Base-by-base conservation (phyloP, 1,284 basidiomycete genomes). In the Cutaneotrichosporon dermatis region DNA sequence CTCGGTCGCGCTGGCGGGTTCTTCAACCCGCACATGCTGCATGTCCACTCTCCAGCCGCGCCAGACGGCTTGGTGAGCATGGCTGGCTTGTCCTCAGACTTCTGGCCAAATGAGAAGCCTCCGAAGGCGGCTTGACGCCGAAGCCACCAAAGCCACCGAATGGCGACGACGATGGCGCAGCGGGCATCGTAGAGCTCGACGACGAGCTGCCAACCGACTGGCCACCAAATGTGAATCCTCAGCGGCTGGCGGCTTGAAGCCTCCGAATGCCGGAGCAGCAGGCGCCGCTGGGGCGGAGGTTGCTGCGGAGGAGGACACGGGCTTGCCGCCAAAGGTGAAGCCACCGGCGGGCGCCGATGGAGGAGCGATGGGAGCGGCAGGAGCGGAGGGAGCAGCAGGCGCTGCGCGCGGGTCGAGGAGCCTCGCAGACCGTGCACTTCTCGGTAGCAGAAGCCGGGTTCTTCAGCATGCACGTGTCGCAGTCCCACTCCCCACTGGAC, bases 381-480 rank as follows among this genome's bases (percentile, higher is more conserved):
- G 37, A 1, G 43, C 16, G 13, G 45, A 9, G 4, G 55, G 16
- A 7, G 44, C 41, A 4, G 55, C 39, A 34, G 39, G 34, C 25
- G 16, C 9, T 6, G 59, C 57, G 62, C 49, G n/a, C 68, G 46
- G 67, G 69, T 33, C 76, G 72, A 0, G 79, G 79, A 2, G 79
- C 60, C 39, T 84, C 83, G 59, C 85, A 86, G 45, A 83, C 63
- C 0, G 75, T 77, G 66, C 85, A 86, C 69, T 83, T 83, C 15
- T 68, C 69, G 44, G 69, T 79, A 3, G 79, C 81, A 10, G 67
- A 72, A 6, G 73, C 76, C 4, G 80, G 74, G 64, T 84, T 85
- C 51, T 78, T 69, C 34, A 84, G 64, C 72, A 76, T 77, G 58
- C 84, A 86, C 13, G 69, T 55, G 2, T 69, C 70, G 65, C 84